A percentile compares a stretch with the other conserved stretches of the same genome.
phyloP scores from a whole-genome alignment of 495 filamentous ascomycete species.

The Penicillium diatomitis region DNA sequence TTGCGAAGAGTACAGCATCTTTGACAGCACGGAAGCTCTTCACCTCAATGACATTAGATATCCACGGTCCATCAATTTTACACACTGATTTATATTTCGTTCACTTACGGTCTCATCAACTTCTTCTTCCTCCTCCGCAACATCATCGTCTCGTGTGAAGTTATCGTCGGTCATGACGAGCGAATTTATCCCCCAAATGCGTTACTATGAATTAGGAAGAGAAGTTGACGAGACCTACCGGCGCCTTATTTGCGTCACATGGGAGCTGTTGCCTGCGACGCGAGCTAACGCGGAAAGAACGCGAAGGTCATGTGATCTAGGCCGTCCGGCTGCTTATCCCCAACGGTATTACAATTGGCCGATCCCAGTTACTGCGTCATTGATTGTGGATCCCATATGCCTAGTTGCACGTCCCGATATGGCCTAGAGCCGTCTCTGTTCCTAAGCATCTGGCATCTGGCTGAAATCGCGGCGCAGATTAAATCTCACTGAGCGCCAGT shows the following conservation, averaged over 20 bases:
- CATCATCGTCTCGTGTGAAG: slow-evolving; percentile 36
- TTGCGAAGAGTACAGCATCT: slow-evolving; percentile 94
- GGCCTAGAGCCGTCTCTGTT: too few species aligned
- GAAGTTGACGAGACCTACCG: not conserved
- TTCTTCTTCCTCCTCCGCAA: slow-evolving; percentile 59
- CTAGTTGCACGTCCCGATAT: too few species aligned
- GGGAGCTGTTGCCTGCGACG: slow-evolving; percentile 19
- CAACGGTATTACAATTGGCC: slow-evolving; percentile 19
- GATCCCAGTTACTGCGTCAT: too few species aligned
- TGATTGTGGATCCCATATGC: too few species aligned
- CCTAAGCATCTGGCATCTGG: too few species aligned
- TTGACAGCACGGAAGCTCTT: slow-evolving; percentile 87
- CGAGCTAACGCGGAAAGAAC: slow-evolving; percentile 22
- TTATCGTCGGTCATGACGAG: slow-evolving; percentile 35
- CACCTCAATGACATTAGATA: not conserved
- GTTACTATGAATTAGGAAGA: not conserved
- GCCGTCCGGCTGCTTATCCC: slow-evolving; percentile 23
- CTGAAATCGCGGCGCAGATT: too few species aligned
- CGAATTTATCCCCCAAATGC: too few species aligned
- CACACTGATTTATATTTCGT: not conserved
- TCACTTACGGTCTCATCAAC: slow-evolving; percentile 58
- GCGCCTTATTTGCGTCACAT: not conserved
- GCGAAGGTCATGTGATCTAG: slow-evolving; percentile 32
- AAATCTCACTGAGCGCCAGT: too few species aligned
- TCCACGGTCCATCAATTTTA: not conserved